Evolutionary conservation across 2,329 filamentous ascomycete species (phyloP).

Genomic region (Colletotrichum plurivorum): DNA sequence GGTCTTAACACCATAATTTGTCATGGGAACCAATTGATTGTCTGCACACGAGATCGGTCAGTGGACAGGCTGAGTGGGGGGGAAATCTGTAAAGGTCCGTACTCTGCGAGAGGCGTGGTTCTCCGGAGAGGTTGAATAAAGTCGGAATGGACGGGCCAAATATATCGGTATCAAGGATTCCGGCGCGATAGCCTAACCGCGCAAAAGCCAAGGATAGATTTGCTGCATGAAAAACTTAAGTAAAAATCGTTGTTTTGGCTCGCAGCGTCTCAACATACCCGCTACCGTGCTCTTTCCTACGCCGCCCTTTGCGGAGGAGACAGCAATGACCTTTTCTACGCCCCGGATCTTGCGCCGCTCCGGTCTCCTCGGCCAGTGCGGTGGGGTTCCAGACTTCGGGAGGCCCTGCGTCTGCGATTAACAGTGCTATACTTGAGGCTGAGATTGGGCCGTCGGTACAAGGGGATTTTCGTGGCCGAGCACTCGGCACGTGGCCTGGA

Average conservation of each 20-base stretch:
- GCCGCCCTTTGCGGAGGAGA: conserved; percentile 97
- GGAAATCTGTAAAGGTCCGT: conserved; percentile 48
- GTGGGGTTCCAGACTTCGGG: conserved; percentile 77
- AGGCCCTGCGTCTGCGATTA: conserved; percentile 74
- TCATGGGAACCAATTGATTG: conserved; percentile 87
- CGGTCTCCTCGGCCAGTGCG: conserved; percentile 79
- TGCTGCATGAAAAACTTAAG: conserved; percentile 49
- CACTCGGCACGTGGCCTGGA: conserved; percentile 49
- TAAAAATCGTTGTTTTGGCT: conserved; percentile 41
- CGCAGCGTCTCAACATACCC: conserved; percentile 62
- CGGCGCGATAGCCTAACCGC: conserved; percentile 82
- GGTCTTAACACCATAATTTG: conserved; percentile 95
- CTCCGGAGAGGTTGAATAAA: conserved; percentile 84
- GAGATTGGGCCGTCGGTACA: conserved; percentile 61
- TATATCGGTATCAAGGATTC: conserved; percentile 95
- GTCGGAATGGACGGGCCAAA: conserved; percentile 97
- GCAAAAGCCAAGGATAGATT: conserved; percentile 93
- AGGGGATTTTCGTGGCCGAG: conserved; percentile 87
- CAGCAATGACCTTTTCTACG: conserved; percentile 93
- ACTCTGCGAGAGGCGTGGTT: conserved; percentile 83
- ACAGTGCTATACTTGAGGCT: neutral
- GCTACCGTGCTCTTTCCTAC: conserved; percentile 97
- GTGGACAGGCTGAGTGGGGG: neutral
- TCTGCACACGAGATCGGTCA: conserved; percentile 58
- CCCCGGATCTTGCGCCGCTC: conserved; percentile 84